phyloP scores from a whole-genome alignment of 805 yeast species.

The Candida multigemmis region DNA sequence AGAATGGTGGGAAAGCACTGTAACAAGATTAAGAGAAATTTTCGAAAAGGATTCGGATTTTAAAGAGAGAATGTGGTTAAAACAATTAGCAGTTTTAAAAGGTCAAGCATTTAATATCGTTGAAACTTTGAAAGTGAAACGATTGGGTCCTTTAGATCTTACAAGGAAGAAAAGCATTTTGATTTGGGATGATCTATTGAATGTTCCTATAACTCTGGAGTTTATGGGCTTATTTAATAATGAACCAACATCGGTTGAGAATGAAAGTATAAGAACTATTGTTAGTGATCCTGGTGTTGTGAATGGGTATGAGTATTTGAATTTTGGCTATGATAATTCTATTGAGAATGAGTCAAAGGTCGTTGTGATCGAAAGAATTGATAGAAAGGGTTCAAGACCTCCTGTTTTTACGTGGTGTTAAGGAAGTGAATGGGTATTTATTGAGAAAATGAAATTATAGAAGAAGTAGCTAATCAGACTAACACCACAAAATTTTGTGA shows the following conservation, averaged over 20 bases:
- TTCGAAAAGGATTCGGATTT: conserved; percentile 53
- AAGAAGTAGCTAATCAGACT: background rate
- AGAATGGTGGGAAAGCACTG: conserved; percentile 64
- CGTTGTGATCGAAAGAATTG: conserved; percentile 54
- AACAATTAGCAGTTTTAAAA: conserved; percentile 62
- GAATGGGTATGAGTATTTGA: too few species aligned
- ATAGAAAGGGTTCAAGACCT: conserved; percentile 43
- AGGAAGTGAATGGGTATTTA: background rate
- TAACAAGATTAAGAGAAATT: conserved; percentile 34
- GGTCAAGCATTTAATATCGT: conserved; percentile 76
- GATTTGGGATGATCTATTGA: conserved; percentile 55
- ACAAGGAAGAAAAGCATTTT: conserved; percentile 48
- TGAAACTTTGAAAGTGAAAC: conserved; percentile 46
- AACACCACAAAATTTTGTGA: too few species aligned
- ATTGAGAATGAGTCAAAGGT: too few species aligned
- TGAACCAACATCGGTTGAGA: too few species aligned
- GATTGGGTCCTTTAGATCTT: conserved; percentile 61
- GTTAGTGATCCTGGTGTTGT: too few species aligned
- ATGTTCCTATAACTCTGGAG: conserved; percentile 32
- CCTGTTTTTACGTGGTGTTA: conserved; percentile 67
- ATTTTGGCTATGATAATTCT: too few species aligned
- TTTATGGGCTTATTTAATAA: too few species aligned
- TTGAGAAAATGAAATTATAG: conserved; percentile 3
- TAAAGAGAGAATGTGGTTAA: conserved; percentile 55
- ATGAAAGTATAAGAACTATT: too few species aligned